Percentiles rank a stretch among this genome's conserved stretches.
Evolutionary conservation across 306 rosid genomes (phyloP).

Genomic region (Abrus pulchellus): DNA sequence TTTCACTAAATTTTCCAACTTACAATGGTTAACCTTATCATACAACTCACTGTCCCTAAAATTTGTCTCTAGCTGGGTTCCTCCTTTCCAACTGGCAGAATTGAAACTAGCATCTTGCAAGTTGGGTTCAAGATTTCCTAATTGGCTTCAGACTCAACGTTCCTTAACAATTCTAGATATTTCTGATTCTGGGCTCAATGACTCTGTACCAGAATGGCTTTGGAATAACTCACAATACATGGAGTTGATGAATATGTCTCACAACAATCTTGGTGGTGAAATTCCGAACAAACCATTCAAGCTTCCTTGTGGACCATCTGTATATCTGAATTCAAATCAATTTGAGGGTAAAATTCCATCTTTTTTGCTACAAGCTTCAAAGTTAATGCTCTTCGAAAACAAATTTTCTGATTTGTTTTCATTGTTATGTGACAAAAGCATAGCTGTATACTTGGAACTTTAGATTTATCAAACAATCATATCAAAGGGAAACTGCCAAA

Average conservation of each 20-base stretch:
- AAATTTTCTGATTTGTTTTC: constrained; percentile 1
- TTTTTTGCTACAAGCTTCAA: background rate
- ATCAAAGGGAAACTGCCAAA: background rate
- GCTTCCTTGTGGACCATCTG: background rate
- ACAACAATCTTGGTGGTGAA: background rate
- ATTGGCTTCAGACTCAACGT: constrained; percentile 10
- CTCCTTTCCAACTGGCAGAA: background rate
- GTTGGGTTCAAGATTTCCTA: background rate
- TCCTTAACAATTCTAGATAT: background rate
- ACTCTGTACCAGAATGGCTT: background rate
- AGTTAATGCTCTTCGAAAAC: background rate
- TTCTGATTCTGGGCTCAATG: background rate
- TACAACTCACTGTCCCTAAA: background rate
- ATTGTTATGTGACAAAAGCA: background rate
- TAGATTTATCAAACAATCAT: constrained; percentile 18
- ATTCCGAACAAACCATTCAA: background rate
- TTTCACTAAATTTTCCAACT: background rate
- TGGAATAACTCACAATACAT: background rate
- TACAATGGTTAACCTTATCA: background rate
- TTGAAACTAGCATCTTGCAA: background rate
- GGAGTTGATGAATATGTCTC: background rate
- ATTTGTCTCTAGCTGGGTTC: background rate
- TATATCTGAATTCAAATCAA: background rate
- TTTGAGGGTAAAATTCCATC: background rate
- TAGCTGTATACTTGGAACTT: background rate